phyloP scores from a whole-genome alignment of 495 filamentous ascomycete species.

The Aspergillus cavernicola region DNA sequence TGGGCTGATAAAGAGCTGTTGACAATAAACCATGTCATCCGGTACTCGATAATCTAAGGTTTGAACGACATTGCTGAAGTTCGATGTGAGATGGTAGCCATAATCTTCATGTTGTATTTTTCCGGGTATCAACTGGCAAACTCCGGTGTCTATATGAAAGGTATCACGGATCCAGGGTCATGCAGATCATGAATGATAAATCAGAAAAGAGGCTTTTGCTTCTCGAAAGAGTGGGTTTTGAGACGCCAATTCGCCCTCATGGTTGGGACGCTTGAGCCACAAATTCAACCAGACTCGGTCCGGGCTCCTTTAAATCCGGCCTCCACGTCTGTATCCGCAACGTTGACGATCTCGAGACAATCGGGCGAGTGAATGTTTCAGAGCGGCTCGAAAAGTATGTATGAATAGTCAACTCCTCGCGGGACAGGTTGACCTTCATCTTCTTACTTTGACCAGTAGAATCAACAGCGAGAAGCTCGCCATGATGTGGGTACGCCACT shows the following conservation, averaged over 20 bases:
- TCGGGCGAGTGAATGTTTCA: constrained; percentile 16
- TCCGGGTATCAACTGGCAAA: neutral
- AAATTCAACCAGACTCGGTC: constrained; percentile 32
- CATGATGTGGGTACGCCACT: constrained; percentile 39
- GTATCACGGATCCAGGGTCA: neutral
- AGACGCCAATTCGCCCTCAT: too few species aligned
- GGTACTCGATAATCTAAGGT: neutral
- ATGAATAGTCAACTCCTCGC: constrained; percentile 29
- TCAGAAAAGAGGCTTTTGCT: too few species aligned
- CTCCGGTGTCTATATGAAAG: neutral
- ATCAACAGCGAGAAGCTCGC: constrained; percentile 31
- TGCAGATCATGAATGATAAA: too few species aligned
- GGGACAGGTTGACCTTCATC: constrained; percentile 34
- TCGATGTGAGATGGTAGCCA: neutral
- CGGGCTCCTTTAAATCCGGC: constrained; percentile 2
- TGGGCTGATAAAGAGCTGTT: too few species aligned
- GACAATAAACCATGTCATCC: too few species aligned
- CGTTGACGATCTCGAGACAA: constrained; percentile 8
- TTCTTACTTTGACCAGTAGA: constrained; percentile 27
- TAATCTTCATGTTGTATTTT: neutral
- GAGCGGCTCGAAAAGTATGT: constrained; percentile 21
- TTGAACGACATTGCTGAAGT: too few species aligned
- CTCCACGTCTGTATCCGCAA: constrained; percentile 26
- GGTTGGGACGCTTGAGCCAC: constrained; percentile 23
- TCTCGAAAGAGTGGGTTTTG: too few species aligned